Evolutionary conservation across 106 monocot species (phyloP).

Genomic region (Vanilla planifolia): DNA sequence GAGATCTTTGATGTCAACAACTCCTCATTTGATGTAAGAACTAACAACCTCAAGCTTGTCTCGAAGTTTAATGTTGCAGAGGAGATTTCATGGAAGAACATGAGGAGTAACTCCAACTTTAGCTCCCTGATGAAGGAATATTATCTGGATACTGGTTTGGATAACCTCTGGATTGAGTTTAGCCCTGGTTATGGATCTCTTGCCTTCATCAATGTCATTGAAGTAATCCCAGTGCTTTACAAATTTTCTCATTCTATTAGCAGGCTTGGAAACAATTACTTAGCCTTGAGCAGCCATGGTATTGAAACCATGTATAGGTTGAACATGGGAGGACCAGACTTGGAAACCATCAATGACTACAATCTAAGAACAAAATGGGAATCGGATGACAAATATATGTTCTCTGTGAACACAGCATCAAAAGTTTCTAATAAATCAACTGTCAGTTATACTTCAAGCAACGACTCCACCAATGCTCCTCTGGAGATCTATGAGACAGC

Average conservation of each 20-base stretch:
- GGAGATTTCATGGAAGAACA: constrained; percentile 43
- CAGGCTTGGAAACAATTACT: constrained; percentile 22
- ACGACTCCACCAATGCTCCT: constrained; percentile 46
- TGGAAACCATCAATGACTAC: constrained; percentile 29
- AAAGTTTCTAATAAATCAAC: constrained; percentile 26
- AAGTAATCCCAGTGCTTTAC: constrained; percentile 38
- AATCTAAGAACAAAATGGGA: constrained; percentile 58
- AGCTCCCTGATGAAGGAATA: constrained; percentile 52
- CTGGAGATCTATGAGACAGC: constrained; percentile 51
- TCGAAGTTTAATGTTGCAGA: constrained; percentile 38
- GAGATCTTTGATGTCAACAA: constrained; percentile 16
- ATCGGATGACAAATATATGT: constrained; percentile 46
- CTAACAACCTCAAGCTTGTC: constrained; percentile 38
- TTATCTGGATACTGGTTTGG: constrained; percentile 22
- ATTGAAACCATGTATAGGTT: constrained; percentile 78
- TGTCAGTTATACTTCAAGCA: constrained; percentile 33
- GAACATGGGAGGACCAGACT: constrained; percentile 48
- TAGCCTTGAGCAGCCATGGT: constrained; percentile 20
- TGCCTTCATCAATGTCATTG: constrained; percentile 74
- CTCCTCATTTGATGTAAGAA: constrained; percentile 43
- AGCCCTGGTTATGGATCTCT: constrained; percentile 29
- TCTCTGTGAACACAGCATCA: constrained; percentile 20
- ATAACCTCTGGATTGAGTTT: constrained; percentile 29
- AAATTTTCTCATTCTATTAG: constrained; percentile 19
- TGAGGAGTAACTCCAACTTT: constrained; percentile 22